phyloP scores from a whole-genome alignment of 75 land plant genomes.

The Pinus taeda region DNA sequence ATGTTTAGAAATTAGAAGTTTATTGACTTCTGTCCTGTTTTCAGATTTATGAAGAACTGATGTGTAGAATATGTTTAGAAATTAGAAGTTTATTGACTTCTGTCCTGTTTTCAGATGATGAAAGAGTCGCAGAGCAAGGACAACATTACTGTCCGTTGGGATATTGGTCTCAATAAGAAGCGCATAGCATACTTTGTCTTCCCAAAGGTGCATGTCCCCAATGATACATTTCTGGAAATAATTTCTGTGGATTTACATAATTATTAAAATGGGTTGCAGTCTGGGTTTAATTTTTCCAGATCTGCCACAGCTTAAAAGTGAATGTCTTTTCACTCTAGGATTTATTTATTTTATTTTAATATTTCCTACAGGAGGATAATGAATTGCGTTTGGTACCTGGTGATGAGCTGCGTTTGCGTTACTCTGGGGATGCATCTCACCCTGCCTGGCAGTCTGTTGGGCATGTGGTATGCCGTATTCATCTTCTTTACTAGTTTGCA shows the following conservation, averaged over 20 bases:
- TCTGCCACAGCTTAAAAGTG: not conserved
- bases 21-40: not conserved
- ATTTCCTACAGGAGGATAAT: slow-evolving; percentile 81
- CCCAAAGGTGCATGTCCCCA: slow-evolving; percentile 65
- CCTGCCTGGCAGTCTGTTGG: slow-evolving; percentile 99
- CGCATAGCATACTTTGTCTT: slow-evolving; percentile 98
- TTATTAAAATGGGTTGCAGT: not conserved
- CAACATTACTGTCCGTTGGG: slow-evolving; percentile 96
- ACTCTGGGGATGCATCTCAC: slow-evolving; percentile 93
- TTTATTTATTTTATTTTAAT: too few relatives aligned
- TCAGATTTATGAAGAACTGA: too few relatives aligned
- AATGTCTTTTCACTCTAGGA: too few relatives aligned
- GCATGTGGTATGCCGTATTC: slow-evolving; percentile 77
- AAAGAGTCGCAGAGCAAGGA: slow-evolving; percentile 99
- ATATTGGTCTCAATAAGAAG: slow-evolving; percentile 98
- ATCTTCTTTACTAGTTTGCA: not conserved
- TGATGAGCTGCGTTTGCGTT: slow-evolving; percentile 92
- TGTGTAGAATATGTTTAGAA: too few relatives aligned
- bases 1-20: too few relatives aligned
- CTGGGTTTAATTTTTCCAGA: not conserved
- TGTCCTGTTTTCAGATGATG: slow-evolving; percentile 76
- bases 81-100: too few relatives aligned
- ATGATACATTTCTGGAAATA: too few relatives aligned
- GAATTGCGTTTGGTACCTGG: slow-evolving; percentile 98
- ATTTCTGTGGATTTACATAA: too few relatives aligned